phyloP scores from a whole-genome alignment of 2,329 filamentous ascomycete species.

The Bisporella sp. region DNA sequence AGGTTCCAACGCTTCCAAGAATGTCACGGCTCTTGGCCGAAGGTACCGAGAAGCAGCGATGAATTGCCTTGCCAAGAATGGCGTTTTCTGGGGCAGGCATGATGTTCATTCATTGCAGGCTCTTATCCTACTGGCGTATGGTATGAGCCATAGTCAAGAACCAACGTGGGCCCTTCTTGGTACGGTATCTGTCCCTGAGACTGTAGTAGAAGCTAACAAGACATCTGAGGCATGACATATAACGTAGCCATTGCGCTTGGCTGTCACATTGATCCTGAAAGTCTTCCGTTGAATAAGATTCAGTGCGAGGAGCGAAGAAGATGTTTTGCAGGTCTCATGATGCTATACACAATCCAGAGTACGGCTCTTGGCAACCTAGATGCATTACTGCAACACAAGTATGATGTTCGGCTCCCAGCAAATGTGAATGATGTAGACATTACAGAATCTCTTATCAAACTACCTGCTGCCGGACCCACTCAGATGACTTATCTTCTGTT shows the following conservation, averaged over 20 bases:
- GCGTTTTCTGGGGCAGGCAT: constrained; percentile 11
- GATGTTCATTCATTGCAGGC: constrained; percentile 10
- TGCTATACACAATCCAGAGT: constrained; percentile 12
- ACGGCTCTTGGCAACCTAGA: constrained; percentile 7
- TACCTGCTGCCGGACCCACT: constrained; percentile 3
- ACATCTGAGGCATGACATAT: constrained; percentile 6
- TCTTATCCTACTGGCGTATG: constrained; percentile 9
- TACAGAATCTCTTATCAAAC: background rate
- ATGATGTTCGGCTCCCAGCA: constrained; percentile 6
- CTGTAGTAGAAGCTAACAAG: no score
- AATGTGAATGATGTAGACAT: constrained; percentile 7
- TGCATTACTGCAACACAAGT: background rate
- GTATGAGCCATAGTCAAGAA: constrained; percentile 10
- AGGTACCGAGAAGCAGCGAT: constrained; percentile 11
- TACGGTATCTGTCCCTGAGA: background rate
- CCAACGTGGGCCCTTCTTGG: constrained; percentile 10
- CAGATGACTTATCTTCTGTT: constrained; percentile 12
- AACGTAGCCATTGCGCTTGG: constrained; percentile 9
- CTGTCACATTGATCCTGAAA: constrained; percentile 9
- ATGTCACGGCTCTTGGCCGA: constrained; percentile 5
- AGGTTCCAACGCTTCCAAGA: constrained; percentile 3
- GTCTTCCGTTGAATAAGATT: constrained; percentile 6
- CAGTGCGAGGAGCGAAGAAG: constrained; percentile 10
- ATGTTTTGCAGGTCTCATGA: constrained; percentile 12
- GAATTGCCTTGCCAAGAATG: constrained; percentile 9